Base-by-base conservation (phyloP, 257 asterid genomes). In the Handroanthus guayacan region DNA sequence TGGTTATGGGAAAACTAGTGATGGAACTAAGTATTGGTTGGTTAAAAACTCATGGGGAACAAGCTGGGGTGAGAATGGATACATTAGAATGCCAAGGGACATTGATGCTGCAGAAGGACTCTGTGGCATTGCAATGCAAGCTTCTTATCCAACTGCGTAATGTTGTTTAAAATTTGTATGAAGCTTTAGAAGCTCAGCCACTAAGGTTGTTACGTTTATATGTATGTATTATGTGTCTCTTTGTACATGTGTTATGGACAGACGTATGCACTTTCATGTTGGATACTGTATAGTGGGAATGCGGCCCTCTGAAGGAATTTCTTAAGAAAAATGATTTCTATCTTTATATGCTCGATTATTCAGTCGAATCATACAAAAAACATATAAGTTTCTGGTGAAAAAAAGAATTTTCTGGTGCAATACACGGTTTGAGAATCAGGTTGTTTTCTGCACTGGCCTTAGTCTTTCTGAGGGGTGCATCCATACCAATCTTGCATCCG, bases 51-150 rank as follows among this genome's bases (percentile, higher is more conserved):
- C 82, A 3, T 84, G 84, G 88, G 88, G 86, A 0, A 67, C 47
- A 0, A 69, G 65, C 47, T 84, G 86, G 88, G 84, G 86, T 14
- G 88, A 84, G 64, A 44, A 71, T 11, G 88, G 86, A 25, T 79
- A 81, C 62, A 74, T 79, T 7, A 79, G 81, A 74, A 81, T 83
- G 86, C 70, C 70, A 65, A 83, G 81, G 75, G 79, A 57, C 16
- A 34, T 83, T 50, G 62, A 62, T 41, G 84, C 65, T 43, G 45
- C 58, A 14, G 79, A 81, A 43, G 88, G 84, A 1, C 9, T 84
- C 0, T 84, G 88, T 61, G 86, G 88, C 11, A 81, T 84, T 60
- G 85, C 86, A 18, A 84, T 86, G 90, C 73, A 81, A 58, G 82
- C 86, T 77, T 83, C 86, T 11, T 86, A 86, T 70, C 90, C 90